Base-by-base conservation (phyloP, 2,329 filamentous ascomycete genomes). In the Diaporthe longicolla region DNA sequence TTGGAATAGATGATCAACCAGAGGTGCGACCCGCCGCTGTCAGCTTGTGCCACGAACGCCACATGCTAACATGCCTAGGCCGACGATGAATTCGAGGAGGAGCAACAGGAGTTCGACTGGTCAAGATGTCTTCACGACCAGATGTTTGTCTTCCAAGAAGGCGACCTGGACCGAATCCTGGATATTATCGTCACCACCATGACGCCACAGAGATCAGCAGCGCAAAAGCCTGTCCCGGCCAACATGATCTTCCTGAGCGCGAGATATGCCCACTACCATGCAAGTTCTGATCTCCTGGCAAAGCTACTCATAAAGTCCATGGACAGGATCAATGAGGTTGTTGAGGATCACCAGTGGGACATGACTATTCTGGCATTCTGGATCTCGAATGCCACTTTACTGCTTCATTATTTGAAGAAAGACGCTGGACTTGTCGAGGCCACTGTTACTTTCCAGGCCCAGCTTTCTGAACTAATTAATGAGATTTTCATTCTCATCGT, bases 321-420 rank as follows among this genome's bases (percentile, higher is more conserved):
- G 89, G 95, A 97, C 80, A 97, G 96, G 83, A 98, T 99, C 79
- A 98, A 98, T 81, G 93, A 95, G 74, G 95, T 98, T 40, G 95
- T 99, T n/a, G 97, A 98, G 83, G 90, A 90, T 75, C 92, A 96
- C 80, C 97, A 99, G 81, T 98, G 97, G 97, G 97, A 99, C 81
- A 99, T 99, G 97, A 99, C 97, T 0, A 98, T 99, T 77, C 87
- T 99, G 50, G 97, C 97, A 3, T 99, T 99, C 81, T 99, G 97
- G 97, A 95, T 98, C 80, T 98, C 97, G 1, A 99, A 99, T 82
- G 95, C 95, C 11, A 99, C 97, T 0, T 85, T 99, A 52, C 86
- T 99, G n/a, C 86, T 98, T 70, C 96, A 99, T 83, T 99, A 99
- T 81, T 87, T 99, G 71, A 98, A 98, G 82, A 99, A 99, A 83